phyloP scores from a whole-genome alignment of 352 stramenopile species.

The Albugo candida region DNA sequence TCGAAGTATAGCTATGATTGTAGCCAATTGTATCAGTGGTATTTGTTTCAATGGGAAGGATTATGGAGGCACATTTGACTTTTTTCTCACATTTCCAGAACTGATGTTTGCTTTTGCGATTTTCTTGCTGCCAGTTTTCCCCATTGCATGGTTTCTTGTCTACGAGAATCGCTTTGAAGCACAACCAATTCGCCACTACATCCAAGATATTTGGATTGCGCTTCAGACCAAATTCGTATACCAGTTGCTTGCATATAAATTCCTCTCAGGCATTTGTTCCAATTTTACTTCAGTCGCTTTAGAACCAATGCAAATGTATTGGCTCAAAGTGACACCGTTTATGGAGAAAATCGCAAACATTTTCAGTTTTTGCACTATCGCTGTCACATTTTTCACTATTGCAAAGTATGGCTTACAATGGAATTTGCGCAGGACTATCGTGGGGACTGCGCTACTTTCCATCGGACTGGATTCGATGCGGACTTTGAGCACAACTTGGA shows the following conservation, averaged over 20 bases:
- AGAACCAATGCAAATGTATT: conserved; percentile 18
- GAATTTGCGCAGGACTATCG: conserved; percentile 28
- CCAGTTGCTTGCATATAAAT: conserved; percentile 29
- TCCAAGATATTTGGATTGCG: conserved; percentile 13
- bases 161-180: conserved; percentile 1
- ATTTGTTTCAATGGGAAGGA: conserved; percentile 21
- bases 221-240: conserved; percentile 25
- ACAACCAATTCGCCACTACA: conserved; percentile 8
- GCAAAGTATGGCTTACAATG: conserved; percentile 29
- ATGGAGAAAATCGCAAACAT: conserved; percentile 12
- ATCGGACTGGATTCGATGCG: conserved; percentile 22
- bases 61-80: conserved; percentile 24
- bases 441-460: conserved; percentile 20
- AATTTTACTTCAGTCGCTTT: conserved; percentile 15
- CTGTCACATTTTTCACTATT: conserved; percentile 17
- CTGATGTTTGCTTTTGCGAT: conserved; percentile 18
- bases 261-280: conserved; percentile 23
- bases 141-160: not conserved
- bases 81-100: conserved; percentile 16
- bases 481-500: conserved; percentile 32
- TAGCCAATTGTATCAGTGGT: conserved; percentile 18
- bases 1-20: conserved; percentile 16
- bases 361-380: conserved; percentile 13
- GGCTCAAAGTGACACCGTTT: conserved; percentile 15
- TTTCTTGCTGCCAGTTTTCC: conserved; percentile 9